Evolutionary conservation across 2,329 filamentous ascomycete genomes (phyloP).

Genomic region (Diaporthe sp.): DNA sequence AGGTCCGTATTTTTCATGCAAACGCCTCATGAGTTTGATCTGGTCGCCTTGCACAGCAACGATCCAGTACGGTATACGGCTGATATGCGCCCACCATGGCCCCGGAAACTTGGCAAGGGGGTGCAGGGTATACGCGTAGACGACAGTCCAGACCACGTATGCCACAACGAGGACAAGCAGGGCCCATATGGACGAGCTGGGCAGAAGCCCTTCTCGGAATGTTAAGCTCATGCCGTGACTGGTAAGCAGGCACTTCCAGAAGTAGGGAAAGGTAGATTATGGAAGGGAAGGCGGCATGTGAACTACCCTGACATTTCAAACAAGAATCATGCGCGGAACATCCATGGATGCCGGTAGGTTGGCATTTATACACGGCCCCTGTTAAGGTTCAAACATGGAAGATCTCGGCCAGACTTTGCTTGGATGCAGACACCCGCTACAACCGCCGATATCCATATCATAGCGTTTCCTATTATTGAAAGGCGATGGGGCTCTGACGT

Average conservation of each 20-base stretch:
- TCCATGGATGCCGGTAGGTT: not conserved
- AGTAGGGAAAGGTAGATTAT: not conserved
- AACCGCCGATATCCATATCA: not conserved
- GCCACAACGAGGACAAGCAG: not conserved
- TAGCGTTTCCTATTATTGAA: not conserved
- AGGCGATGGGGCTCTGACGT: not conserved
- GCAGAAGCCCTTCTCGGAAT: not conserved
- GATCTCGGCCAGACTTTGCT: not conserved
- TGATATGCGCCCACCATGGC: conserved; percentile 40
- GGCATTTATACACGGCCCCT: not conserved
- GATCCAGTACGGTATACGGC: conserved; percentile 45
- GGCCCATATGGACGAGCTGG: not conserved
- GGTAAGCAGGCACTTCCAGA: not conserved
- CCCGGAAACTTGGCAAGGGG: conserved; percentile 34
- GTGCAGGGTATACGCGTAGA: conserved; percentile 11
- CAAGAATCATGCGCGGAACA: not conserved
- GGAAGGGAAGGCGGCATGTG: not conserved
- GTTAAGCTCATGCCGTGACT: not conserved
- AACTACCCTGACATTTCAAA: not conserved
- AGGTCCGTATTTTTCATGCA: conserved; percentile 35
- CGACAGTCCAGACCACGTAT: not conserved
- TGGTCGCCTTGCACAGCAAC: conserved; percentile 42
- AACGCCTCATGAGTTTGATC: conserved; percentile 38
- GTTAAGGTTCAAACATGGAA: not conserved
- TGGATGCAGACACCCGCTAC: not conserved